Evolutionary conservation across 306 rosid genomes (phyloP).

Genomic region (Rubus idaeus): DNA sequence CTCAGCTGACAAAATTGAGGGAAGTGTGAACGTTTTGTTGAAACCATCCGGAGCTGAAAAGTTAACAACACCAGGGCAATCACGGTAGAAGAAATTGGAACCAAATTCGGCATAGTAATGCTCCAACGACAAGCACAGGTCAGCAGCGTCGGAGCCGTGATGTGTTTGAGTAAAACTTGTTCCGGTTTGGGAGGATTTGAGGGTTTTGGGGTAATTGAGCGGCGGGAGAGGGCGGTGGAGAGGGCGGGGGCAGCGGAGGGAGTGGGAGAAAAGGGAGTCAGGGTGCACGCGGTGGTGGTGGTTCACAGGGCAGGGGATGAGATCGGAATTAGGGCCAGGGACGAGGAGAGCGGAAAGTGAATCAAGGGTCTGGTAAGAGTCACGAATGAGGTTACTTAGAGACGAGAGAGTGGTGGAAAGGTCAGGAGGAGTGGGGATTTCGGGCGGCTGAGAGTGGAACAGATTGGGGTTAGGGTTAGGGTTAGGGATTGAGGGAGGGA

Average conservation of each 20-base stretch:
- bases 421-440: conserved; percentile 16
- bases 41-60: conserved; percentile 33
- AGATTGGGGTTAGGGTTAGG: conserved; percentile 30
- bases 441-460: conserved; percentile 10
- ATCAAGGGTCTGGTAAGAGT: conserved; percentile 32
- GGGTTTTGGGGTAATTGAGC: conserved; percentile 55
- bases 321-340: conserved; percentile 33
- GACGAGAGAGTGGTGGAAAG: conserved; percentile 46
- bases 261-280: conserved; percentile 57
- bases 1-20: conserved; percentile 49
- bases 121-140: conserved; percentile 55
- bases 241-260: conserved; percentile 52
- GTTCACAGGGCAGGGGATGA: conserved; percentile 52
- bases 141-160: conserved; percentile 31
- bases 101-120: conserved; percentile 28
- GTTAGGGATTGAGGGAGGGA: conserved; percentile 32
- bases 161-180: conserved; percentile 14
- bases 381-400: conserved; percentile 43
- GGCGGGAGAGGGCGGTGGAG: conserved; percentile 31
- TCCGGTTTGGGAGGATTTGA: conserved; percentile 23
- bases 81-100: conserved; percentile 55
- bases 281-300: conserved; percentile 60
- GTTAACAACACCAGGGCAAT: conserved; percentile 65
- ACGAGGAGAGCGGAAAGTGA: conserved; percentile 37
- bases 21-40: conserved; percentile 50